A percentile compares a stretch with the other conserved stretches of the same genome.
These are phyloP conservation scores for Aspergillus incahuasiensis DNA, from an alignment of 495 filamentous ascomycete species.

Conservation along the genomic window DNA sequence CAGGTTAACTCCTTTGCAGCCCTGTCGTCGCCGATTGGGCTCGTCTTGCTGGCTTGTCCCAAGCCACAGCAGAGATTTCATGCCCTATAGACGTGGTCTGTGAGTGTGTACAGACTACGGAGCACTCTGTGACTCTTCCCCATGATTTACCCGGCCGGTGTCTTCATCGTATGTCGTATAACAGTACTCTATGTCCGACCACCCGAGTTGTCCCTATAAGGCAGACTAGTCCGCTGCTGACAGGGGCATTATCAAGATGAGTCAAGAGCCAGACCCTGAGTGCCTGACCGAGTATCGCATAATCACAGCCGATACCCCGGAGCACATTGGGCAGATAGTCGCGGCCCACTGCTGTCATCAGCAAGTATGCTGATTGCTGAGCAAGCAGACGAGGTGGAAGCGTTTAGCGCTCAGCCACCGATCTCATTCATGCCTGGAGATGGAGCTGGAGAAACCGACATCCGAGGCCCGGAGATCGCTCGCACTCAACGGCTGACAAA, in stretches of 20 bases:
- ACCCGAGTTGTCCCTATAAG: background rate
- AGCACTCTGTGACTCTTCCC: too few relatives aligned
- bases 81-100: background rate
- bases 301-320: background rate
- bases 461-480: background rate
- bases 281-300: background rate
- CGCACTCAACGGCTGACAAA: background rate
- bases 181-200: background rate
- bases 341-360: background rate
- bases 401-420: conserved; percentile 4
- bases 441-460: background rate
- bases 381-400: background rate
- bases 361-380: background rate
- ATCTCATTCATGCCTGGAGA: background rate
- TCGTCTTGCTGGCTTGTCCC: background rate
- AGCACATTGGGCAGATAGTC: background rate
- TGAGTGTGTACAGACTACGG: too few relatives aligned
- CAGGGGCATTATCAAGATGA: background rate
- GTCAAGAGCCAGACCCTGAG: background rate
- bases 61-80: conserved; percentile 6
- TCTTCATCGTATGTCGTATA: background rate
- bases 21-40: background rate
- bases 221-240: background rate
- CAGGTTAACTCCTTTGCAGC: background rate
- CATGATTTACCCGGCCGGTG: too few relatives aligned